Evolutionary conservation across 345 rosid genomes (phyloP).

Genomic region (Hypericum androsaemum): DNA sequence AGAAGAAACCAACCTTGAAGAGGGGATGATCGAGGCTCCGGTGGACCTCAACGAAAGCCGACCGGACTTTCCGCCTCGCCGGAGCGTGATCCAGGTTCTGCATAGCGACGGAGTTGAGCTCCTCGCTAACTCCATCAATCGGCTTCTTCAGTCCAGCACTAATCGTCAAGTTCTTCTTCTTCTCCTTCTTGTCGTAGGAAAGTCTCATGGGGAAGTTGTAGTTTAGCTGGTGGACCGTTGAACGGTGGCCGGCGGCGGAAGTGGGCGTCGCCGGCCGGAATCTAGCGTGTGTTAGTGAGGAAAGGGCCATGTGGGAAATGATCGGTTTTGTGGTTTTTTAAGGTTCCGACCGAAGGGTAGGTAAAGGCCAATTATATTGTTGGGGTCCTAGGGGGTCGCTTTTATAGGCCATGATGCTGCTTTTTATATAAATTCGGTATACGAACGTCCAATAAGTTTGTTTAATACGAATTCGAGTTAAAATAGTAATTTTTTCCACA

Average conservation of each 20-base stretch:
- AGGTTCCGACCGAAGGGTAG: too few species aligned
- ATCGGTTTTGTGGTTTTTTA: too few species aligned
- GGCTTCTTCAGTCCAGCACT: constrained; percentile 7
- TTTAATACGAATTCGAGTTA: too few species aligned
- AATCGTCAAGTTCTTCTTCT: not conserved
- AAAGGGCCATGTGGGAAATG: constrained; percentile 19
- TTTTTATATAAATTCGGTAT: too few species aligned
- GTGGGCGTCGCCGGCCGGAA: constrained; percentile 12
- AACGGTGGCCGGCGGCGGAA: constrained; percentile 11
- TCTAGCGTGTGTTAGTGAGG: constrained; percentile 8
- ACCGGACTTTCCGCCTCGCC: constrained; percentile 57
- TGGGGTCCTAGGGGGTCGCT: too few species aligned
- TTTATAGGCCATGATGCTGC: too few species aligned
- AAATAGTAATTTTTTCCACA: too few species aligned
- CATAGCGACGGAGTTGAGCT: constrained; percentile 54
- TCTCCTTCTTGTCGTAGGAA: not conserved
- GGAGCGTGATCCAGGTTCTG: constrained; percentile 68
- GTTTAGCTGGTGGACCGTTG: constrained; percentile 8
- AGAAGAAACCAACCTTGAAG: constrained; percentile 43
- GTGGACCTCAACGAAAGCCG: constrained; percentile 57
- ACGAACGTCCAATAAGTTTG: too few species aligned
- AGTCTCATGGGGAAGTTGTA: not conserved
- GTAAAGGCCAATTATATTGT: too few species aligned
- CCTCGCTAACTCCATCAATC: constrained; percentile 52
- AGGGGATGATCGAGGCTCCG: constrained; percentile 75